Conservation (phyloP, 2,329 filamentous ascomycete species). For the Orbilia ellipsospora region DNA sequence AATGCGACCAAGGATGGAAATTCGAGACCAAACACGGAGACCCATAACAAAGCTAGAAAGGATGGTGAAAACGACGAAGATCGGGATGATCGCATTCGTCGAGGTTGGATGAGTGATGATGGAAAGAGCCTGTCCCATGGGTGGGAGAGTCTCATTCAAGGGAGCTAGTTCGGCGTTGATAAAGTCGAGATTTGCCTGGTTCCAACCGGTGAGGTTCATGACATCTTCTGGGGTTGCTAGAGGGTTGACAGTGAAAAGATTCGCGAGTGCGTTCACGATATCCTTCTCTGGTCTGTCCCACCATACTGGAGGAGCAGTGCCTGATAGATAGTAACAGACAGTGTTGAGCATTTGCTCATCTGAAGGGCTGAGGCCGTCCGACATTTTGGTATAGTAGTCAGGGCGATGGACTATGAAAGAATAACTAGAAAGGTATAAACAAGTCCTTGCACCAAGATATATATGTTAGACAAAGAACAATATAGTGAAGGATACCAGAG, state of each 20-base stretch:
- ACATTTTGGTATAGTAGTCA: constrained; percentile 46
- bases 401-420: constrained; percentile 9
- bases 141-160: constrained; percentile 43
- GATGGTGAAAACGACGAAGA: constrained; percentile 51
- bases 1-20: constrained; percentile 51
- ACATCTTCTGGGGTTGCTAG: constrained; percentile 18
- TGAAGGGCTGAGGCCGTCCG: constrained; percentile 18
- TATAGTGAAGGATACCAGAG: constrained; percentile 31
- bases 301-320: constrained; percentile 27
- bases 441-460: constrained; percentile 18
- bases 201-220: constrained; percentile 40
- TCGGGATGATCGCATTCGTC: constrained; percentile 45
- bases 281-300: constrained; percentile 41
- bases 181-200: constrained; percentile 24
- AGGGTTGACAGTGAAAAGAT: constrained; percentile 25
- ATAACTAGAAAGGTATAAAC: constrained; percentile 21
- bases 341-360: constrained; percentile 37
- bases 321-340: constrained; percentile 49
- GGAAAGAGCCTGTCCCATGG: constrained; percentile 16
- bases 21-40: constrained; percentile 47
- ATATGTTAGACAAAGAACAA: constrained; percentile 26
- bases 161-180: constrained; percentile 35
- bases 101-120: constrained; percentile 29
- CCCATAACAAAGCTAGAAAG: constrained; percentile 50
- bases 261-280: constrained; percentile 30